These are phyloP conservation scores for Sambucus nigra DNA, from an alignment of 129 eudicot species.

Conservation along the genomic window DNA sequence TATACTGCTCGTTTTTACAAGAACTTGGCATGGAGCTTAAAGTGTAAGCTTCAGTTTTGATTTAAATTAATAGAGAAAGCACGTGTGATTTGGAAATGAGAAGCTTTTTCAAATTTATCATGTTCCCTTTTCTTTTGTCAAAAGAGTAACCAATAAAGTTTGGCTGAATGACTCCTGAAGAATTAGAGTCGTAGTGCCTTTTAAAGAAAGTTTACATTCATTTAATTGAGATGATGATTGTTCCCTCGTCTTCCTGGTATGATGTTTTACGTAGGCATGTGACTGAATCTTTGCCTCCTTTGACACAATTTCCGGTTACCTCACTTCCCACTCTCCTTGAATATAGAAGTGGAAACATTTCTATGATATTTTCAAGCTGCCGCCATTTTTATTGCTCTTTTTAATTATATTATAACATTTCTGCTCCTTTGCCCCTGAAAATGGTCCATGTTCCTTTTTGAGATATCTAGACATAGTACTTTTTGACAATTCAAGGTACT, in stretches of 20 bases:
- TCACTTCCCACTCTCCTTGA: neutral
- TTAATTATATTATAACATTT: no score
- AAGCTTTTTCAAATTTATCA: neutral
- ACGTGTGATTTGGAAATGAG: constrained; percentile 8
- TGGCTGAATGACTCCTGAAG: neutral
- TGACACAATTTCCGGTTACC: constrained; percentile 1
- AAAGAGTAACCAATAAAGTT: neutral
- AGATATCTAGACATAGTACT: no score
- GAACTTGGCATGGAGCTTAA: constrained; percentile 75
- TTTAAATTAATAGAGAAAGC: constrained; percentile 10
- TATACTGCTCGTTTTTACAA: constrained; percentile 54
- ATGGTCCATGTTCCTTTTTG: no score
- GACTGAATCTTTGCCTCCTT: constrained; percentile 3
- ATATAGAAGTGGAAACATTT: no score
- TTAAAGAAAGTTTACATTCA: neutral
- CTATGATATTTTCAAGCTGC: no score
- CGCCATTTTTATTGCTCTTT: no score
- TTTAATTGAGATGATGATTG: neutral
- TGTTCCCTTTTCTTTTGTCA: neutral
- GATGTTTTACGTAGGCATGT: neutral
- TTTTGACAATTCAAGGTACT: no score
- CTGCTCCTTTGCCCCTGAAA: no score
- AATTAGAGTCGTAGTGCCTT: neutral
- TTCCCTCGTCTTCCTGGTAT: neutral
- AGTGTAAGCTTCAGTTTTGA: constrained; percentile 47